A percentile compares a stretch with the other conserved stretches of the same genome.
phyloP scores from a whole-genome alignment of 2,329 filamentous ascomycete genomes.

The Ophiosphaerella herpotricha region DNA sequence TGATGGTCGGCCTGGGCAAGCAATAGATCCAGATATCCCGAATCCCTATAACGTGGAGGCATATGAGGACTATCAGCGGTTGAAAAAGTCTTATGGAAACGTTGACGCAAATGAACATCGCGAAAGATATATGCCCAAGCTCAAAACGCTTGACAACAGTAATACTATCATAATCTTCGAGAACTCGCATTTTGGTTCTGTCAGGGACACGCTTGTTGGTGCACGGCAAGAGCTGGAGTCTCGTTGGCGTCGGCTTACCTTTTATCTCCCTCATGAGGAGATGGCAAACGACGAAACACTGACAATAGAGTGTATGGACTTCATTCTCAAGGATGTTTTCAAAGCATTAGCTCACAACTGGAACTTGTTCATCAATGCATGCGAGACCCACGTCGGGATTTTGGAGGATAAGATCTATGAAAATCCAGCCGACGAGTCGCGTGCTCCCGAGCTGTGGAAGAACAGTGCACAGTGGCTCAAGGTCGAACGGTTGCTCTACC shows the following conservation, averaged over 20 bases:
- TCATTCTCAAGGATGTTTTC: constrained; percentile 57
- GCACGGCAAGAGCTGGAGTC: constrained; percentile 57
- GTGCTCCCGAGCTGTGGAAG: constrained; percentile 58
- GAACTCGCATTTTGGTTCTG: constrained; percentile 52
- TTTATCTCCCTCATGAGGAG: constrained; percentile 54
- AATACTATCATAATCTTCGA: constrained; percentile 60
- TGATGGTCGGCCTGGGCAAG: constrained; percentile 46
- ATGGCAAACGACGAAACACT: constrained; percentile 50
- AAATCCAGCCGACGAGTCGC: constrained; percentile 57
- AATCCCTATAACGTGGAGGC: constrained; percentile 52
- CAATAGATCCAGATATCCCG: constrained; percentile 48
- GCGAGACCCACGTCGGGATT: constrained; percentile 56
- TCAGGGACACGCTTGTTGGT: constrained; percentile 56
- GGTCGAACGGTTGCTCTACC: constrained; percentile 57
- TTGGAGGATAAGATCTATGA: constrained; percentile 54
- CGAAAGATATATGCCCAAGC: constrained; percentile 47
- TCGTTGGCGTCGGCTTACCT: constrained; percentile 59
- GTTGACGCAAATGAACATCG: constrained; percentile 35
- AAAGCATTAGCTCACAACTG: constrained; percentile 52
- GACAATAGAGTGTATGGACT: constrained; percentile 55
- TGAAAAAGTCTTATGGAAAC: constrained; percentile 35
- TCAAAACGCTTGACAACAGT: constrained; percentile 54
- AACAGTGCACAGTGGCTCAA: constrained; percentile 59
- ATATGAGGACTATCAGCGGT: constrained; percentile 38
- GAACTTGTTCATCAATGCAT: constrained; percentile 52